These are phyloP conservation scores for Kwoniella sp. DNA, from an alignment of 768 basidiomycete genomes.

Conservation along the genomic window DNA sequence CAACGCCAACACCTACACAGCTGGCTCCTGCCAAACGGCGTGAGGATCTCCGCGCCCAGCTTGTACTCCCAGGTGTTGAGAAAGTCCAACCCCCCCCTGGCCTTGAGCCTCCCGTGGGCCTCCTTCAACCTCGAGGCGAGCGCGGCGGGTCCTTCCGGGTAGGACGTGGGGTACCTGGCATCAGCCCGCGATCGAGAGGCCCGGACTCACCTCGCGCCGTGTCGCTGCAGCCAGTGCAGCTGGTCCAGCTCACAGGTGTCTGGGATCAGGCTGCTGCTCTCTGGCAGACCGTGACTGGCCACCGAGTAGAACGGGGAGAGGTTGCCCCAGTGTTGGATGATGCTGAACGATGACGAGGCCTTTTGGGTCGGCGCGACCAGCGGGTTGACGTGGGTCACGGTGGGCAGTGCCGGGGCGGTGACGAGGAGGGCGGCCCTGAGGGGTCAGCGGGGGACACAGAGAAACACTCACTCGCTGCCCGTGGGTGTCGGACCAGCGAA, in stretches of 20 bases:
- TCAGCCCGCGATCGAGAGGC: background rate
- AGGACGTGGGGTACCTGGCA: conserved; percentile 39
- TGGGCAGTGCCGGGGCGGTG: conserved; percentile 40
- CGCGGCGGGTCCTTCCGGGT: conserved; percentile 30
- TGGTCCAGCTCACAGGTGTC: conserved; percentile 36
- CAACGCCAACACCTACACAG: conserved; percentile 53
- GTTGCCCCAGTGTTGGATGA: conserved; percentile 48
- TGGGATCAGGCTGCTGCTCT: conserved; percentile 37
- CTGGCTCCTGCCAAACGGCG: conserved; percentile 86
- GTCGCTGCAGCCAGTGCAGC: conserved; percentile 48
- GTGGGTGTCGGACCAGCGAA: conserved; percentile 49
- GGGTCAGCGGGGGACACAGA: background rate
- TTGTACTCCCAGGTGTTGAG: conserved; percentile 83
- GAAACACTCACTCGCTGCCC: conserved; percentile 41
- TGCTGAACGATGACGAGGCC: conserved; percentile 30
- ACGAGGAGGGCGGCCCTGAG: conserved; percentile 37
- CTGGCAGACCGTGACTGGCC: conserved; percentile 40
- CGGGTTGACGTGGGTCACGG: conserved; percentile 38
- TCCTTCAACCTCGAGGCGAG: conserved; percentile 25
- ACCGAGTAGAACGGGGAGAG: conserved; percentile 48
- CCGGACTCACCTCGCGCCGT: conserved; percentile 40
- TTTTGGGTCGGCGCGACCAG: conserved; percentile 28
- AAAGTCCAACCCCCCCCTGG: conserved; percentile 64
- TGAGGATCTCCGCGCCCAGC: conserved; percentile 77
- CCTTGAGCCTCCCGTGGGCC: conserved; percentile 39